Base-by-base conservation (phyloP, 192 early-diverging fungal genomes). In the Podila epicladia region DNA sequence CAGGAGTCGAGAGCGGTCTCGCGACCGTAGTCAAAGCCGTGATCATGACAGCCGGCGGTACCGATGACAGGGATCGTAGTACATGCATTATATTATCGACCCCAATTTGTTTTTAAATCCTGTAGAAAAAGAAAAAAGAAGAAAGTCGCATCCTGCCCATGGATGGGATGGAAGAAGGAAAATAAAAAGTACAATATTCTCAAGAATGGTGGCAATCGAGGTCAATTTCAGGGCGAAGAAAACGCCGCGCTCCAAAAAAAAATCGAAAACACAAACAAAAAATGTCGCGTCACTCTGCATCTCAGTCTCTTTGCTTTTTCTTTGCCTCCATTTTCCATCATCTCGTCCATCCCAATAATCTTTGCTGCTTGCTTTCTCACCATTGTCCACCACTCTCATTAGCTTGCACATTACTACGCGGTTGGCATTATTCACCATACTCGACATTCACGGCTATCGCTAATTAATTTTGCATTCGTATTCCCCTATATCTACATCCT, bases 21-120 rank as follows among this genome's bases (percentile, higher is more conserved):
- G 68, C 45, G 74, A 67, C 20, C 75, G 75, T 63, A 67, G 65
- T 26, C 55, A 49, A n/a, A 76, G 74, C 19, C 64, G 75, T 12
- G 75, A 78, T 22, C 74, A 72, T 37, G 77, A 80, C 37, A 73
- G 62, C 20, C 69, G 77, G 17, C 70, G 77, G 38, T 80, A 80
- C 67, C 71, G 77, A 49, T 78, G 58, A 53, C 22, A 20, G 24
- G 38, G 28, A 61, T 55, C 20, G 5, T 55, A 24, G 53, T 8
- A 9, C 17, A 0, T 6, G 22, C n/a, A 55, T 55, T 26, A 24
- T 55, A 26, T 12, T 55, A 55, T 45, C 41, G 12, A 15, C 7
- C 41, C 15, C 41, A 45, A 15, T 45, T 15, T 17, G 41, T 45
- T 8, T 45, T 37, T 45, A 15, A 45, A 45, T 45, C 41, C 41